Evolutionary conservation across 192 early-diverging fungal species (phyloP).

Genomic region (Umbelopsis sp.): DNA sequence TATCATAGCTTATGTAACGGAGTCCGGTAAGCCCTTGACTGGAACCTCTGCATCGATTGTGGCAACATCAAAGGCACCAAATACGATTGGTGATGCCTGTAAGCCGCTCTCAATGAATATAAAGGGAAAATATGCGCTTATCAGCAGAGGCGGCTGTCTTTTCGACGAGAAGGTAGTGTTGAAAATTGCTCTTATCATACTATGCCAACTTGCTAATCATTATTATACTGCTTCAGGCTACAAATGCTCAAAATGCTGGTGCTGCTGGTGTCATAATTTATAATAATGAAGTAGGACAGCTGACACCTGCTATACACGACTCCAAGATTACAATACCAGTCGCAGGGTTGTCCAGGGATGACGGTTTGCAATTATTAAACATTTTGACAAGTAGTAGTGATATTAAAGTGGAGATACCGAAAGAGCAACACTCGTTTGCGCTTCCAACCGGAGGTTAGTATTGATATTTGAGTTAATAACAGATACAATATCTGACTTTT

Average conservation of each 20-base stretch:
- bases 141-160: constrained; percentile 49
- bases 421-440: constrained; percentile 34
- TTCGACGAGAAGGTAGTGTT: constrained; percentile 45
- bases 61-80: constrained; percentile 38
- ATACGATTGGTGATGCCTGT: constrained; percentile 57
- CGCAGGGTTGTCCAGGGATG: constrained; percentile 42
- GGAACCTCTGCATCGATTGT: constrained; percentile 40
- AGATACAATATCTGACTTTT: constrained; percentile 23
- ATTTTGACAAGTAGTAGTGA: constrained; percentile 6
- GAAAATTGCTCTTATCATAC: background rate
- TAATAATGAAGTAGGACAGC: constrained; percentile 45
- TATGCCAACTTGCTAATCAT: background rate
- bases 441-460: constrained; percentile 40
- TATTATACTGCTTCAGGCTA: background rate
- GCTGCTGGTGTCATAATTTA: constrained; percentile 52
- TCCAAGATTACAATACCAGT: constrained; percentile 40
- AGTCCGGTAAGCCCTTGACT: constrained; percentile 17
- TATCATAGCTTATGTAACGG: constrained; percentile 33
- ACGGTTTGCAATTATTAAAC: constrained; percentile 38
- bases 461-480: constrained; percentile 29
- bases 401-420: constrained; percentile 32
- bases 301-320: constrained; percentile 29
- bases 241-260: constrained; percentile 48
- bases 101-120: constrained; percentile 1
- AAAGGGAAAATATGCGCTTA: constrained; percentile 46